Percentiles rank a stretch among this genome's conserved stretches.
These are phyloP conservation scores for Exophiala sp. DNA, from an alignment of 2,329 filamentous ascomycete species.

Conservation along the genomic window DNA sequence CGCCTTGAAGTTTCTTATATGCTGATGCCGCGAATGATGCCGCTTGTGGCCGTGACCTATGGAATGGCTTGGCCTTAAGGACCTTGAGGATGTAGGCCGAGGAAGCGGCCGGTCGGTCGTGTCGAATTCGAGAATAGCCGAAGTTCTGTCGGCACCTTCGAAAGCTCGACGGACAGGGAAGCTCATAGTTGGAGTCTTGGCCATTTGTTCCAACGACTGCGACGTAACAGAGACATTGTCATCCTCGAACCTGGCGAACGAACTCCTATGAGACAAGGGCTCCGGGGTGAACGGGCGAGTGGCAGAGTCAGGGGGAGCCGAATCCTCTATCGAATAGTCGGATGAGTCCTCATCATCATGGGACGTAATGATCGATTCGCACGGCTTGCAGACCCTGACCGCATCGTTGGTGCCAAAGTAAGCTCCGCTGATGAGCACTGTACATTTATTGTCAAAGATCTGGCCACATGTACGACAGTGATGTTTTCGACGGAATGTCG, in stretches of 20 bases:
- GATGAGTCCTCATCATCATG: conserved; percentile 88
- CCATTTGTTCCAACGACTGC: conserved; percentile 42
- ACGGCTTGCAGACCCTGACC: conserved; percentile 86
- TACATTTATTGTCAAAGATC: conserved; percentile 96
- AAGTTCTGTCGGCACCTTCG: conserved; percentile 74
- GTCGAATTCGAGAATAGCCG: conserved; percentile 85
- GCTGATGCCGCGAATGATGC: conserved; percentile 80
- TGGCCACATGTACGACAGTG: conserved; percentile 95
- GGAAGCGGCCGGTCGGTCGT: conserved; percentile 63
- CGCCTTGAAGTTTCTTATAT: conserved; percentile 68
- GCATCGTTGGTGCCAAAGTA: conserved; percentile 81
- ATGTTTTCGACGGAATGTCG: conserved; percentile 90
- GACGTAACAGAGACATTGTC: conserved; percentile 44
- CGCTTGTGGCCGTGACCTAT: conserved; percentile 66
- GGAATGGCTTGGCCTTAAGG: conserved; percentile 73
- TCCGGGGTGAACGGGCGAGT: conserved; percentile 27
- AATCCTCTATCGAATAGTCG: conserved; percentile 71
- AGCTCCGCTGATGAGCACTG: conserved; percentile 78
- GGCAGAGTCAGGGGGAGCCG: conserved; percentile 34
- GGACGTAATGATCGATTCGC: conserved; percentile 82
- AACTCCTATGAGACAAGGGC: conserved; percentile 9
- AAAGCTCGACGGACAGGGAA: conserved; percentile 60
- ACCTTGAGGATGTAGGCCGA: conserved; percentile 89
- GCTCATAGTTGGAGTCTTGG: conserved; percentile 56
- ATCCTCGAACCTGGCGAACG: conserved; percentile 37